A percentile compares a stretch with the other conserved stretches of the same genome.
Evolutionary conservation across 2,329 filamentous ascomycete genomes (phyloP).

Genomic region (Microdochium trichocladiopsis): DNA sequence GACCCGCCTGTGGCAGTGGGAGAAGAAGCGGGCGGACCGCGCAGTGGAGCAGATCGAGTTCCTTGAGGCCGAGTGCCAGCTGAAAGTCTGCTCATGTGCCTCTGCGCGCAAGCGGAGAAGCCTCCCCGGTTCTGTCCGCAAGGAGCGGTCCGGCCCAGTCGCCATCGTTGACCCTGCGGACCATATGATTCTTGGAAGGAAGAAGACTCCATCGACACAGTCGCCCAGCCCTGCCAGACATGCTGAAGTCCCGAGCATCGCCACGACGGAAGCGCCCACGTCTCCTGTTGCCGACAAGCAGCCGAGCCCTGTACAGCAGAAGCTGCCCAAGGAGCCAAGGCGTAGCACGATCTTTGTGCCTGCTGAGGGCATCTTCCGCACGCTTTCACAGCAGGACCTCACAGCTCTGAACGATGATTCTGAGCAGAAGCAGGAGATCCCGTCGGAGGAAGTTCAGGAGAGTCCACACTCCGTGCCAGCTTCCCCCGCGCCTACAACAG

Average conservation of each 20-base stretch:
- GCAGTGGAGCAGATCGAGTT: constrained; percentile 70
- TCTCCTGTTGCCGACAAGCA: constrained; percentile 24
- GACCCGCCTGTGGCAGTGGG: constrained; percentile 45
- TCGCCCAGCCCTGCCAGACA: not conserved
- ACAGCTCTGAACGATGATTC: constrained; percentile 28
- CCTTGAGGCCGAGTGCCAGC: constrained; percentile 65
- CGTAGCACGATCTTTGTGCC: constrained; percentile 52
- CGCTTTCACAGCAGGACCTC: constrained; percentile 47
- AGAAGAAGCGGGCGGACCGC: constrained; percentile 56
- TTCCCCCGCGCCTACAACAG: constrained; percentile 9
- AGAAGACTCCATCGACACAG: constrained; percentile 4
- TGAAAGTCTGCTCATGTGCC: constrained; percentile 58
- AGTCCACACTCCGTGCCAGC: constrained; percentile 17
- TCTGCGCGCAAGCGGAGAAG: constrained; percentile 25
- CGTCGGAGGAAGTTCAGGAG: not conserved
- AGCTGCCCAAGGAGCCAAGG: constrained; percentile 31
- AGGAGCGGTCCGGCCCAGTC: constrained; percentile 24
- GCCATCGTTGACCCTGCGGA: constrained; percentile 34
- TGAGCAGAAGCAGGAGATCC: not conserved
- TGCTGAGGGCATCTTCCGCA: constrained; percentile 56
- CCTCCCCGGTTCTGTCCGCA: constrained; percentile 22
- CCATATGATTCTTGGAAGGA: constrained; percentile 32
- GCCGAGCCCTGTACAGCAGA: constrained; percentile 15
- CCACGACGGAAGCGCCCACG: constrained; percentile 3
- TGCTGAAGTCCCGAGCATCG: not conserved